Percentiles rank a stretch among this genome's conserved stretches.
Evolutionary conservation across 768 basidiomycete genomes (phyloP).

Genomic region (Suillus occidentalis): DNA sequence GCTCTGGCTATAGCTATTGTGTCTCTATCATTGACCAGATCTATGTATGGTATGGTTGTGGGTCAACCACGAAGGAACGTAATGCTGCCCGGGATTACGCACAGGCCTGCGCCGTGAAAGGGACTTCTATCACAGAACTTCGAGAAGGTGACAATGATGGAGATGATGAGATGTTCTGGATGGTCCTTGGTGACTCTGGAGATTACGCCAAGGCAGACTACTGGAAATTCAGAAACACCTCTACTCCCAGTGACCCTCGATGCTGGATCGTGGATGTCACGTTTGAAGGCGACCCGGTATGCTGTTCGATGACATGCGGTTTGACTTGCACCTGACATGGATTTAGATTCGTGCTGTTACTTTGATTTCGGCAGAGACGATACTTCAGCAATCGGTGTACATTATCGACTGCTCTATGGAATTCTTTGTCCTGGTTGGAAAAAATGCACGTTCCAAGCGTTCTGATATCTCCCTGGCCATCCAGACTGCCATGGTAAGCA

Average conservation of each 20-base stretch:
- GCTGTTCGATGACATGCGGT: slow-evolving; percentile 17
- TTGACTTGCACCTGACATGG: slow-evolving; percentile 9
- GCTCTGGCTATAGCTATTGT: slow-evolving; percentile 85
- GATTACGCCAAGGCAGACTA: slow-evolving; percentile 75
- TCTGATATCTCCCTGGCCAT: slow-evolving; percentile 64
- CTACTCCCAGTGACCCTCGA: slow-evolving; percentile 44
- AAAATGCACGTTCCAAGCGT: slow-evolving; percentile 59
- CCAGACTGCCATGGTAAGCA: slow-evolving; percentile 51
- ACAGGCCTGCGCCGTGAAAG: slow-evolving; percentile 40
- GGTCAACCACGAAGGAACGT: slow-evolving; percentile 60
- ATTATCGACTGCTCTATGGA: slow-evolving; percentile 80
- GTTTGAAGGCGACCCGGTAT: slow-evolving; percentile 40
- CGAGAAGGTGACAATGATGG: slow-evolving; percentile 61
- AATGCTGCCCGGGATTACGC: slow-evolving; percentile 65
- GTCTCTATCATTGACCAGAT: slow-evolving; percentile 65
- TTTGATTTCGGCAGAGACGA: slow-evolving; percentile 40
- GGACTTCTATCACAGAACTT: slow-evolving; percentile 51
- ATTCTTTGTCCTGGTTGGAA: slow-evolving; percentile 72
- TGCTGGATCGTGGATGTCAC: slow-evolving; percentile 59
- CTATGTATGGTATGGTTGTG: slow-evolving; percentile 83
- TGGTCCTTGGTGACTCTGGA: slow-evolving; percentile 73
- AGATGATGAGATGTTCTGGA: slow-evolving; percentile 82
- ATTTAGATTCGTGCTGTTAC: slow-evolving; percentile 49
- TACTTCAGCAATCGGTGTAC: slow-evolving; percentile 50
- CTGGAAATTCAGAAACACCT: slow-evolving; percentile 68